Conservation (phyloP, 257 asterid genomes). For the Nicotiana tabacum region DNA sequence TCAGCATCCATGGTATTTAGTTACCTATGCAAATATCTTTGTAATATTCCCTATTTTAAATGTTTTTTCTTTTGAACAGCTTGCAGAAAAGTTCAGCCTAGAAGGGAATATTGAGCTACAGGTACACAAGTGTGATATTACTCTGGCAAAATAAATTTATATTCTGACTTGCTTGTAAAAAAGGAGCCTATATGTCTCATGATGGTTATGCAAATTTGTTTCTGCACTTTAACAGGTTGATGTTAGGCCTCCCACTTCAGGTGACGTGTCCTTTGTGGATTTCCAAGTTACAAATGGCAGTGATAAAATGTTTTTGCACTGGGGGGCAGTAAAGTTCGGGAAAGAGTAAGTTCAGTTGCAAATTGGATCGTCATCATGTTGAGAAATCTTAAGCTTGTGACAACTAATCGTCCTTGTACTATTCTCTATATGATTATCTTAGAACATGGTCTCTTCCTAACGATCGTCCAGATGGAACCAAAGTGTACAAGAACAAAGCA, state of each 20-base stretch:
- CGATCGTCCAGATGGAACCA: slow-evolving; percentile 72
- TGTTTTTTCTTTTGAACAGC: slow-evolving; percentile 34
- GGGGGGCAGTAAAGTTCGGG: slow-evolving; percentile 70
- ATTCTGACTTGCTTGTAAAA: background rate
- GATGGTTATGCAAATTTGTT: background rate
- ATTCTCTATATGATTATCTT: slow-evolving; percentile 10
- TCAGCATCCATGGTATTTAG: background rate
- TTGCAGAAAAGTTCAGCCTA: slow-evolving; percentile 65
- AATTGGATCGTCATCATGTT: slow-evolving; percentile 11
- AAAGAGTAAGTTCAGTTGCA: slow-evolving; percentile 45
- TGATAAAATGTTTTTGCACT: slow-evolving; percentile 64
- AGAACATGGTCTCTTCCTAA: slow-evolving; percentile 86
- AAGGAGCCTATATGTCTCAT: background rate
- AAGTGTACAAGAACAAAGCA: slow-evolving; percentile 67
- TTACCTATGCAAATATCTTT: background rate
- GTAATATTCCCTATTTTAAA: background rate
- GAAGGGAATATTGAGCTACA: slow-evolving; percentile 69
- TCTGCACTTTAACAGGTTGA: slow-evolving; percentile 61
- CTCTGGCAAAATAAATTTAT: background rate
- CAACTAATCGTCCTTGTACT: background rate
- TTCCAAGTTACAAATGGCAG: slow-evolving; percentile 46
- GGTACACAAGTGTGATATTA: slow-evolving; percentile 39
- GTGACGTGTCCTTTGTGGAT: slow-evolving; percentile 45
- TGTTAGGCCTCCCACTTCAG: slow-evolving; percentile 54
- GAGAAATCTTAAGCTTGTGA: background rate